Base-by-base conservation (phyloP, 2,329 filamentous ascomycete genomes). In the Stagonosporopsis cucurbitacearum region DNA sequence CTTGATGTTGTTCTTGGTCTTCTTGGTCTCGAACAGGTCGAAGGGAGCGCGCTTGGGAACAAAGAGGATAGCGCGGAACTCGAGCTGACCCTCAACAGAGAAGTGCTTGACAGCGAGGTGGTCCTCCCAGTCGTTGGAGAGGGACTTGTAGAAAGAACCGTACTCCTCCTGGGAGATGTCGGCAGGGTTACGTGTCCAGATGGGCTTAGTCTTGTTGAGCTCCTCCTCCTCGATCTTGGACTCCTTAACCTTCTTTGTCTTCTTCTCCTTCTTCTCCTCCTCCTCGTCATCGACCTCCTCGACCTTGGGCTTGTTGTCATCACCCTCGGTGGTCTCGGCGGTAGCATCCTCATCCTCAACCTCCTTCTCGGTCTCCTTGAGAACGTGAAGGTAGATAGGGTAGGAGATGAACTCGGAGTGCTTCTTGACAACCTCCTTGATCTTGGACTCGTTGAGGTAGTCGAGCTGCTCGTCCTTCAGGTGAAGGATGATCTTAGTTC, bases 1-100 rank as follows among this genome's bases (percentile, higher is more conserved):
- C 90, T 99, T 99, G 88, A 99, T 98, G 90, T 99, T 99, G 91
- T 98, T 99, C 92, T 99, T 99, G 78, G 94, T 97, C 90, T 97
- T 96, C 92, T 99, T 99, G 79, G 94, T 97, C 90, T 99, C 95
- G 80, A 99, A 99, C 63, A 99, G 91, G 77, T 99, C 95, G 81
- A 99, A 99, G 73, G 95, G 95, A 80, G 95, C 95, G 75, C 95
- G 94, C 91, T 99, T 98, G 79, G 95, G 95, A 52, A 99, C 94
- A 85, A 96, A 99, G 78, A 99, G 92, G 81, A 99, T 96, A 68
- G 95, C 95, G 68, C 94, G 94, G 92, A 99, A 99, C 84, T 99
- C 95, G 69, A 99, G 93, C 86, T 98, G 95, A 88, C 95, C 95
- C 86, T 99, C 95, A 66, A 99, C 95, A 64, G 95, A 99, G 90